Percentiles rank a stretch among this genome's conserved stretches.
Evolutionary conservation across 768 basidiomycete species (phyloP).

Genomic region (Neoboletus brunneissimus): DNA sequence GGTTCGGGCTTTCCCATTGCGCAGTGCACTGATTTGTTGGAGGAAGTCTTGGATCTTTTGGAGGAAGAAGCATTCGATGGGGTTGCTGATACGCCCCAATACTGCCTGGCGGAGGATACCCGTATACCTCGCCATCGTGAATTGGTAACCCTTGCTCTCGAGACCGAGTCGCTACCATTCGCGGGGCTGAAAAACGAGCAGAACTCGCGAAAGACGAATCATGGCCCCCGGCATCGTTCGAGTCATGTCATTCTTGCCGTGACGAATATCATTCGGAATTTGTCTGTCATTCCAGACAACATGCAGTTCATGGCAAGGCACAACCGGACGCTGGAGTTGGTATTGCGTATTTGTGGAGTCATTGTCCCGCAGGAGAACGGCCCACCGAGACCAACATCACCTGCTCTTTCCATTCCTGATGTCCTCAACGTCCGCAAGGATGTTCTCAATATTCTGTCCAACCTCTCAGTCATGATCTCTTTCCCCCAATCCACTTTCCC

Average conservation of each 20-base stretch:
- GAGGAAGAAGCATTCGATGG: constrained; percentile 76
- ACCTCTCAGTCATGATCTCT: constrained; percentile 51
- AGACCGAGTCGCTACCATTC: constrained; percentile 59
- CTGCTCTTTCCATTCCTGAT: constrained; percentile 67
- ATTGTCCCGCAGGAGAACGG: constrained; percentile 33
- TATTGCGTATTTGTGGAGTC: constrained; percentile 70
- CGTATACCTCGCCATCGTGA: constrained; percentile 62
- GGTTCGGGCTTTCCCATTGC: constrained; percentile 67
- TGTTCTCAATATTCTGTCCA: constrained; percentile 63
- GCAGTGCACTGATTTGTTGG: constrained; percentile 76
- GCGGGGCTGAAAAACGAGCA: constrained; percentile 47
- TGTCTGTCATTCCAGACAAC: constrained; percentile 76
- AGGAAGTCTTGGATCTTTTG: constrained; percentile 83
- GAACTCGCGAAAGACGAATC: constrained; percentile 46
- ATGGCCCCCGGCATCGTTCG: constrained; percentile 60
- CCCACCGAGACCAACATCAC: constrained; percentile 44
- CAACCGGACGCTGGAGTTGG: constrained; percentile 57
- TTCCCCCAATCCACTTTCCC: constrained; percentile 42
- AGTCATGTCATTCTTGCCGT: constrained; percentile 64
- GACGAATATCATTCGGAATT: constrained; percentile 82
- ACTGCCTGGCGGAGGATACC: constrained; percentile 28
- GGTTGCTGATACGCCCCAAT: constrained; percentile 34
- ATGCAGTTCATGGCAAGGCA: constrained; percentile 61
- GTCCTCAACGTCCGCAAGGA: constrained; percentile 75
- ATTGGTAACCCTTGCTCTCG: constrained; percentile 55